A percentile compares a stretch with the other conserved stretches of the same genome.
These are phyloP conservation scores for Fomitopsis betulina DNA, from an alignment of 1,284 basidiomycete species.

Conservation along the genomic window DNA sequence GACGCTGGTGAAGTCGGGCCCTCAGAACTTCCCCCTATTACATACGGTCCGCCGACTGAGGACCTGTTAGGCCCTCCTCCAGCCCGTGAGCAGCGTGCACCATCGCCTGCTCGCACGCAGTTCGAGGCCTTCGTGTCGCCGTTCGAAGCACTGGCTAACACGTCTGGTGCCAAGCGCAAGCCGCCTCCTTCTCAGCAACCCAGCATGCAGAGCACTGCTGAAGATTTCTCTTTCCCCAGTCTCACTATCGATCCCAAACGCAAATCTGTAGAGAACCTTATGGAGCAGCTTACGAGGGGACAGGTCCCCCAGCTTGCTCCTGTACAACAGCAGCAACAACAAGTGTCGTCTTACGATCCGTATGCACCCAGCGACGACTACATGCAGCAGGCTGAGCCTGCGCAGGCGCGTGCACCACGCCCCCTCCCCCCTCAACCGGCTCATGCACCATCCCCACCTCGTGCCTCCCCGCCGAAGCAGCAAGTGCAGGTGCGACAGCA, in stretches of 20 bases:
- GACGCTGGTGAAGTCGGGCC: constrained; percentile 30
- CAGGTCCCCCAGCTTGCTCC: constrained; percentile 36
- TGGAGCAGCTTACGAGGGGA: constrained; percentile 63
- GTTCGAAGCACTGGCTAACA: constrained; percentile 62
- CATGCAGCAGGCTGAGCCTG: constrained; percentile 37
- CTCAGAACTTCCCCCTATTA: constrained; percentile 37
- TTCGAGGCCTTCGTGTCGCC: constrained; percentile 75
- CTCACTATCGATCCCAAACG: constrained; percentile 61
- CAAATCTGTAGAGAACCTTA: constrained; percentile 73
- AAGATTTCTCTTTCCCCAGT: constrained; percentile 49
- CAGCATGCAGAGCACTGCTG: constrained; percentile 38
- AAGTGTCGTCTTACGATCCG: constrained; percentile 33
- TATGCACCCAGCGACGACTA: constrained; percentile 41
- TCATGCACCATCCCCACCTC: constrained; percentile 53
- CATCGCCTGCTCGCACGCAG: constrained; percentile 69
- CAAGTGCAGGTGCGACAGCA: constrained; percentile 23
- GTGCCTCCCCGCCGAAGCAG: constrained; percentile 59
- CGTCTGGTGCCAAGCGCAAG: constrained; percentile 56
- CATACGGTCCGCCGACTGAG: constrained; percentile 30
- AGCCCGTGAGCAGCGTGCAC: constrained; percentile 39
- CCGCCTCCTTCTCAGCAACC: constrained; percentile 39
- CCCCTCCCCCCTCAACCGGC: constrained; percentile 50
- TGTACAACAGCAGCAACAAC: constrained; percentile 25
- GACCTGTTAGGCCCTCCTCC: constrained; percentile 16
- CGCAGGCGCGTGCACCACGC: constrained; percentile 37